Percentiles rank a stretch among this genome's conserved stretches.
phyloP scores from a whole-genome alignment of 2,329 filamentous ascomycete species.

The Fusarium pseudograminearum region DNA sequence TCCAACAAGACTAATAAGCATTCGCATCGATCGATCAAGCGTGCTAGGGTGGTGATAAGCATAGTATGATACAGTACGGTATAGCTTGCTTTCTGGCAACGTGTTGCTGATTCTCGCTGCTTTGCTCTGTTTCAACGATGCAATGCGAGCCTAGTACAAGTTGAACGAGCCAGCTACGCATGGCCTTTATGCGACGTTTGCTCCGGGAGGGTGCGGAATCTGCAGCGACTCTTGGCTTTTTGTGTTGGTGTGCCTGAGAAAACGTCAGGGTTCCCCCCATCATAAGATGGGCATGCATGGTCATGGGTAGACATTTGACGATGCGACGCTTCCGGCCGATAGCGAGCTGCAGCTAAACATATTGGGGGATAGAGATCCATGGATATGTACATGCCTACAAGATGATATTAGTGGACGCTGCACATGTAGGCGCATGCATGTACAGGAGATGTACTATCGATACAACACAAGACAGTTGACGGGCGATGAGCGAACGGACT shows the following conservation, averaged over 20 bases:
- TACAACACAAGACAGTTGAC: background rate
- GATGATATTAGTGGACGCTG: background rate
- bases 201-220: constrained; percentile 22
- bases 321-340: constrained; percentile 41
- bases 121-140: constrained; percentile 23
- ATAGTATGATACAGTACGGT: background rate
- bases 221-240: constrained; percentile 15
- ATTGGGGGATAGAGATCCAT: constrained; percentile 19
- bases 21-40: background rate
- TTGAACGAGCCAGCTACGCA: constrained; percentile 12
- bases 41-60: background rate
- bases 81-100: background rate
- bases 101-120: background rate
- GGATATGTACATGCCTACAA: background rate
- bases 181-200: constrained; percentile 11
- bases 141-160: constrained; percentile 2
- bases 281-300: constrained; percentile 13
- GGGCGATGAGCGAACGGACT: constrained; percentile 36
- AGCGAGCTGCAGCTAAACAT: constrained; percentile 43
- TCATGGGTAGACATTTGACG: constrained; percentile 23
- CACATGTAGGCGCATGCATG: constrained; percentile 2
- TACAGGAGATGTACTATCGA: constrained; percentile 3
- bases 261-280: constrained; percentile 20
- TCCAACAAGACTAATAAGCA: background rate
- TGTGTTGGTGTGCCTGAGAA: constrained; percentile 29